Evolutionary conservation across 78 protist species (phyloP).

Genomic region (Diacronema lutheri): DNA sequence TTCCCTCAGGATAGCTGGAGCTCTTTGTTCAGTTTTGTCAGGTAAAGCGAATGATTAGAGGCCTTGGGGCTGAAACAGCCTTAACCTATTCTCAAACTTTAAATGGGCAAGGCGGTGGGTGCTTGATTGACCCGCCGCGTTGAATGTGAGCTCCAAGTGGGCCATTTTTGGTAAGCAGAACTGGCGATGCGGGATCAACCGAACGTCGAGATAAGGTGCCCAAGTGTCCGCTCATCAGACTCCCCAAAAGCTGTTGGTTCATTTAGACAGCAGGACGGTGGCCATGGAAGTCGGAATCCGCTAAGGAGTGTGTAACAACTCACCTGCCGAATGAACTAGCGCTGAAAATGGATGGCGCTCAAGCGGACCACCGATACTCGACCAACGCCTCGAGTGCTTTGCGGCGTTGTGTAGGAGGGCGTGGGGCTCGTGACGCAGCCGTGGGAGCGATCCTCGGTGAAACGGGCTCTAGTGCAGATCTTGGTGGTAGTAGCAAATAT

Average conservation of each 20-base stretch:
- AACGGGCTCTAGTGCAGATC: slow-evolving; percentile 77
- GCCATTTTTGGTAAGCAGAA: slow-evolving; percentile 92
- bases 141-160: slow-evolving; percentile 73
- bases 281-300: slow-evolving; percentile 80
- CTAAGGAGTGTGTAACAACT: slow-evolving; percentile 90
- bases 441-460: slow-evolving; percentile 60
- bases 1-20: slow-evolving; percentile 83
- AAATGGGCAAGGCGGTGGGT: slow-evolving; percentile 49
- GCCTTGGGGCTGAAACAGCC: slow-evolving; percentile 52
- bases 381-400: slow-evolving; percentile 38
- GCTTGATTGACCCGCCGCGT: slow-evolving; percentile 25
- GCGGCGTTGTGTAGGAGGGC: slow-evolving; percentile 71
- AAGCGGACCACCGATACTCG: slow-evolving; percentile 68
- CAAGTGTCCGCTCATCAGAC: slow-evolving; percentile 66
- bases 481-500: slow-evolving; percentile 88
- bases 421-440: slow-evolving; percentile 65
- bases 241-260: slow-evolving; percentile 83
- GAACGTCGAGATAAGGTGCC: slow-evolving; percentile 78
- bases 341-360: slow-evolving; percentile 92
- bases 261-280: slow-evolving; percentile 87
- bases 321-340: slow-evolving; percentile 84
- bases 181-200: slow-evolving; percentile 93
- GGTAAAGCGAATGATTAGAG: slow-evolving; percentile 85
- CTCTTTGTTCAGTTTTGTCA: slow-evolving; percentile 48
- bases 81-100: slow-evolving; percentile 81